These are phyloP conservation scores for Leucogyrophana mollusca DNA, from an alignment of 768 basidiomycete species.

Conservation along the genomic window DNA sequence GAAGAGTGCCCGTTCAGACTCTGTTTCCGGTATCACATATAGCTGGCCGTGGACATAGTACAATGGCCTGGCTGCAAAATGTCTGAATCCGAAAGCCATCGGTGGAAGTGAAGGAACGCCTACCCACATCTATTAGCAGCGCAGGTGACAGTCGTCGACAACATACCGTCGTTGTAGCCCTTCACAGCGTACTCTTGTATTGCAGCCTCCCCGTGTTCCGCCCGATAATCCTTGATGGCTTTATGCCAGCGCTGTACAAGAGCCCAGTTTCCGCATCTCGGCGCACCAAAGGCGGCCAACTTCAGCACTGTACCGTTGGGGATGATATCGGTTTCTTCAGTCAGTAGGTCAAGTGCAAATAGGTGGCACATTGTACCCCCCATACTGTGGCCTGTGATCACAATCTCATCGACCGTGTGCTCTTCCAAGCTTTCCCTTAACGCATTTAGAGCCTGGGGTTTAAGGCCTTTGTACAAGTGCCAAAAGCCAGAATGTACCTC, in stretches of 20 bases:
- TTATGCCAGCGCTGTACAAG: slow-evolving; percentile 43
- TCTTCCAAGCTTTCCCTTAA: slow-evolving; percentile 38
- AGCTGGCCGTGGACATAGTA: slow-evolving; percentile 49
- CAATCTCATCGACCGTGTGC: slow-evolving; percentile 36
- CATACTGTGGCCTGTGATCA: slow-evolving; percentile 59
- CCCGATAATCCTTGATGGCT: slow-evolving; percentile 32
- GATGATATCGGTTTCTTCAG: slow-evolving; percentile 22
- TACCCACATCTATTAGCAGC: slow-evolving; percentile 23
- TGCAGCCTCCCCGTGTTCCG: slow-evolving; percentile 32
- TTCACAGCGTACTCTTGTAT: slow-evolving; percentile 51
- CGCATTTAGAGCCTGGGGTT: slow-evolving; percentile 29
- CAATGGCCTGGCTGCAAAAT: slow-evolving; percentile 46
- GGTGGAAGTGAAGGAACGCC: slow-evolving; percentile 63
- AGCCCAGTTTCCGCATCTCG: slow-evolving; percentile 45
- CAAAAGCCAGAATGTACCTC: slow-evolving; percentile 57
- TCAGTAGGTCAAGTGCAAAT: slow-evolving; percentile 46
- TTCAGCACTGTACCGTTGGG: slow-evolving; percentile 34
- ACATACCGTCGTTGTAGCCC: slow-evolving; percentile 55
- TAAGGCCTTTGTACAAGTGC: slow-evolving; percentile 47
- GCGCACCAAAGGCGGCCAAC: slow-evolving; percentile 50
- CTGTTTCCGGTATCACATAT: slow-evolving; percentile 44
- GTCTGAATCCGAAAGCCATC: slow-evolving; percentile 46
- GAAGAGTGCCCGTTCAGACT: slow-evolving; percentile 49
- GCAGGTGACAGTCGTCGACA: slow-evolving; percentile 5
- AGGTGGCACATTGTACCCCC: slow-evolving; percentile 54